phyloP scores from a whole-genome alignment of 1,284 basidiomycete genomes.

The Leccinum discolor region DNA sequence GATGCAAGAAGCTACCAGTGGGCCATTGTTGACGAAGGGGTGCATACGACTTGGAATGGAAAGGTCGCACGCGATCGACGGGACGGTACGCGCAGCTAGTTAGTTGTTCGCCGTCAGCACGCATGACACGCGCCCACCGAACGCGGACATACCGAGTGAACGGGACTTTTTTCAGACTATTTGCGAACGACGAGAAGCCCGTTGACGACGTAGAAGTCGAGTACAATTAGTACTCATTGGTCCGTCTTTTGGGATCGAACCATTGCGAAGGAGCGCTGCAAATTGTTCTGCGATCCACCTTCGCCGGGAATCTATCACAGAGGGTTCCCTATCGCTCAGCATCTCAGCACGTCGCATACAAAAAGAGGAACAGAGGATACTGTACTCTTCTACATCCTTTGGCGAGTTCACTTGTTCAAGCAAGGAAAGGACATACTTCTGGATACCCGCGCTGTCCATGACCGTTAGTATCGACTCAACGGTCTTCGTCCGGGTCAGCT shows the following conservation, averaged over 20 bases:
- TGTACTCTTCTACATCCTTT: slow-evolving; percentile 42
- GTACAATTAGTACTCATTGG: slow-evolving; percentile 39
- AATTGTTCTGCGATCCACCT: slow-evolving; percentile 91
- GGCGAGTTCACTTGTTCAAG: slow-evolving; percentile 61
- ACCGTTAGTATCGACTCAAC: slow-evolving; percentile 84
- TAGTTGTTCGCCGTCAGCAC: slow-evolving; percentile 3
- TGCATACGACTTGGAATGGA: no score
- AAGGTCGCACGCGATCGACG: slow-evolving; percentile 33
- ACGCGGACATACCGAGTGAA: slow-evolving; percentile 50
- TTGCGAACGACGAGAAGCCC: slow-evolving; percentile 83
- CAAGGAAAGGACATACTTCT: slow-evolving; percentile 77
- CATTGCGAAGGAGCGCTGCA: slow-evolving; percentile 76
- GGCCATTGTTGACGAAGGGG: no score
- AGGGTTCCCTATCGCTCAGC: slow-evolving; percentile 41
- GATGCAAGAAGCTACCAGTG: no score
- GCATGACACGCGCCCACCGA: not conserved
- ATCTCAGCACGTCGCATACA: slow-evolving; percentile 13
- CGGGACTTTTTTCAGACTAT: slow-evolving; percentile 67
- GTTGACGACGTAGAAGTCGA: slow-evolving; percentile 84
- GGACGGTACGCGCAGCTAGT: slow-evolving; percentile 52
- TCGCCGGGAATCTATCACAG: slow-evolving; percentile 55
- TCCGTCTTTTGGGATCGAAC: slow-evolving; percentile 80
- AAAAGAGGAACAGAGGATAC: slow-evolving; percentile 5
- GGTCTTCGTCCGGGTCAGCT: slow-evolving; percentile 91
- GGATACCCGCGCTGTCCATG: slow-evolving; percentile 78